Conservation (phyloP, 2,329 filamentous ascomycete genomes). For the Colletotrichum simmondsii region DNA sequence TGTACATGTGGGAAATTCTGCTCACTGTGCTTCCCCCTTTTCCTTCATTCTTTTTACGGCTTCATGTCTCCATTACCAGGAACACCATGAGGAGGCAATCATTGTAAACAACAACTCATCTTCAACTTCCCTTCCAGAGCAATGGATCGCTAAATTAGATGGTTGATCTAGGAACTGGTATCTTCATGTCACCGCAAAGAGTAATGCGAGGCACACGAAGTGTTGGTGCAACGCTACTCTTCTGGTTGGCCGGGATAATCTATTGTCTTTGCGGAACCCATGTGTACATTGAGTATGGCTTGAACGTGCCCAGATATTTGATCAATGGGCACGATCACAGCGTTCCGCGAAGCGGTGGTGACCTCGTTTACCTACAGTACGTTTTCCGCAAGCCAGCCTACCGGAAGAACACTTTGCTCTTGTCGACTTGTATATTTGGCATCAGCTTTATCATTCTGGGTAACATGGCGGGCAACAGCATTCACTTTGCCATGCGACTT, state of each 20-base stretch:
- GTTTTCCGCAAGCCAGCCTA: conserved; percentile 52
- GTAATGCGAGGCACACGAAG: conserved; percentile 47
- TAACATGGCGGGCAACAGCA: conserved; percentile 60
- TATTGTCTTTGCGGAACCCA: conserved; percentile 50
- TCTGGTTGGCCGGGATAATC: conserved; percentile 52
- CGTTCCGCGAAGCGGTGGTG: conserved; percentile 4
- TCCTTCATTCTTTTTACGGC: too few relatives aligned
- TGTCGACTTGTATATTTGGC: conserved; percentile 57
- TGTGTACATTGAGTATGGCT: conserved; percentile 57
- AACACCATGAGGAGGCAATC: not conserved
- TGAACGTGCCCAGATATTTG: conserved; percentile 55
- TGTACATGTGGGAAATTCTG: not conserved
- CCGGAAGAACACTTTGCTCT: conserved; percentile 45
- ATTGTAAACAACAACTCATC: too few relatives aligned
- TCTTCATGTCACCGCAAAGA: conserved; percentile 47
- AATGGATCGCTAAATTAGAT: not conserved
- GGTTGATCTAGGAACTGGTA: conserved; percentile 44
- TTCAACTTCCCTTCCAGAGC: not conserved
- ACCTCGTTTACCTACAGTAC: conserved; percentile 51
- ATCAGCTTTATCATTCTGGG: conserved; percentile 57
- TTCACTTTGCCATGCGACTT: conserved; percentile 55
- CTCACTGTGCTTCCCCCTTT: not conserved
- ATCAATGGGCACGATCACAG: conserved; percentile 46
- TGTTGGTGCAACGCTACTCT: conserved; percentile 47
- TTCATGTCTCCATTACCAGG: not conserved